phyloP scores from a whole-genome alignment of 169 alveolate genomes.

The Cryptosporidium felis region DNA sequence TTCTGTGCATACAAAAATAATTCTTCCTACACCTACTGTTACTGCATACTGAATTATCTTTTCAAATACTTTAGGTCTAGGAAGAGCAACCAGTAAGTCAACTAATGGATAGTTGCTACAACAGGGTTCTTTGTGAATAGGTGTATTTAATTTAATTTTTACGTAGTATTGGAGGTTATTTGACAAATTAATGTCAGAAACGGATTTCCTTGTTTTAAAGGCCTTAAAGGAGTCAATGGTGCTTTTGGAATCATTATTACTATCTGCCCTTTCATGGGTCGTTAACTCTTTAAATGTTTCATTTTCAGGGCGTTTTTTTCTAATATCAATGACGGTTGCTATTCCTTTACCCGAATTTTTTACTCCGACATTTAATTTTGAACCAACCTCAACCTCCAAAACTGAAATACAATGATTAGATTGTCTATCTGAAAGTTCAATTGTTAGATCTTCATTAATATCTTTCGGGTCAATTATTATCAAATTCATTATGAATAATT shows the following conservation, averaged over 20 bases:
- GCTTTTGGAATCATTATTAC: no score
- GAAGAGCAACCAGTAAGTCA: constrained; percentile 80
- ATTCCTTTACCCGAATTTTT: constrained; percentile 64
- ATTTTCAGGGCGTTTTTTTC: not conserved
- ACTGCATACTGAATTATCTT: constrained; percentile 71
- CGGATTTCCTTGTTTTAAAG: not conserved
- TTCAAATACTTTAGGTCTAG: constrained; percentile 80
- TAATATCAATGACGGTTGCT: constrained; percentile 29
- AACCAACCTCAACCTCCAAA: constrained; percentile 29
- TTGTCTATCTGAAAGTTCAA: constrained; percentile 33
- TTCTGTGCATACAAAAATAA: constrained; percentile 77
- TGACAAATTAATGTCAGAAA: constrained; percentile 13
- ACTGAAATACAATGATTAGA: constrained; percentile 58
- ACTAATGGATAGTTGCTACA: constrained; percentile 71
- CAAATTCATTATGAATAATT: constrained; percentile 13
- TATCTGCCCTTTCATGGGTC: no score
- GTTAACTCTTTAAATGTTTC: no score
- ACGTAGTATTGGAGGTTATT: not conserved
- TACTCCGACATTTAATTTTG: constrained; percentile 57
- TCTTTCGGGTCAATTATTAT: constrained; percentile 38
- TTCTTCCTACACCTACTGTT: constrained; percentile 80
- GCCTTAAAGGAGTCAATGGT: no score
- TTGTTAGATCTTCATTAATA: constrained; percentile 36
- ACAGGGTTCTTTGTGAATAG: constrained; percentile 26
- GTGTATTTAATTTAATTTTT: constrained; percentile 10